phyloP scores from a whole-genome alignment of 2,329 filamentous ascomycete species.

The Aspergillus ibericus region DNA sequence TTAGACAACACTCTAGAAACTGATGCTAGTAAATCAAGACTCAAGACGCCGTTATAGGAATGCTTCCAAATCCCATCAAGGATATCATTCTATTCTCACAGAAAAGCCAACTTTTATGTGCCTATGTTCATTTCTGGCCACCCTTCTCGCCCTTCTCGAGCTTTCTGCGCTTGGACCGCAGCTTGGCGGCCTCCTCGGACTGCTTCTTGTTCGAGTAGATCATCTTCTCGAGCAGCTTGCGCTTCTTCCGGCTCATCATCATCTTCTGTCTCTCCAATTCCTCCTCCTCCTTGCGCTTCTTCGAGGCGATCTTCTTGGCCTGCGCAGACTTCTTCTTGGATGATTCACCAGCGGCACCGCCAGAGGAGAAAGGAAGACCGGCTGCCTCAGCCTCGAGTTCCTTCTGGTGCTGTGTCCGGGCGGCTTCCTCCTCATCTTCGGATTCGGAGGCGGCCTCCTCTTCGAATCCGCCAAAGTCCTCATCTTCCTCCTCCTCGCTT shows the following conservation, averaged over 20 bases:
- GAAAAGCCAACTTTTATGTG: slow-evolving; percentile 24
- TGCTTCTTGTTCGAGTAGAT: slow-evolving; percentile 91
- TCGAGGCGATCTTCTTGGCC: slow-evolving; percentile 67
- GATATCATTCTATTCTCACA: slow-evolving; percentile 26
- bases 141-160: slow-evolving; percentile 62
- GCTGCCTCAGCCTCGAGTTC: slow-evolving; percentile 91
- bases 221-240: slow-evolving; percentile 98
- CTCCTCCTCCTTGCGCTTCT: slow-evolving; percentile 70
- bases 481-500: slow-evolving; percentile 47
- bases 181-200: slow-evolving; percentile 82
- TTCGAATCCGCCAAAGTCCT: slow-evolving; percentile 54
- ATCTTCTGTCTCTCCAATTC: slow-evolving; percentile 91
- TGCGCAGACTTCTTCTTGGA: slow-evolving; percentile 69
- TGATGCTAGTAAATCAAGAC: slow-evolving; percentile 13
- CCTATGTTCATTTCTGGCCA: slow-evolving; percentile 26
- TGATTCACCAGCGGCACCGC: slow-evolving; percentile 57
- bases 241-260: slow-evolving; percentile 98
- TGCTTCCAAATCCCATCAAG: slow-evolving; percentile 20
- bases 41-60: slow-evolving; percentile 21
- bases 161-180: slow-evolving; percentile 87
- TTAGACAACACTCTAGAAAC: slow-evolving; percentile 1
- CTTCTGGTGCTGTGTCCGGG: slow-evolving; percentile 71
- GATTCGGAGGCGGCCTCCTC: slow-evolving; percentile 48
- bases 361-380: slow-evolving; percentile 56
- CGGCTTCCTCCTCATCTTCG: slow-evolving; percentile 61